phyloP scores from a whole-genome alignment of 257 asterid species.

The Parsonsia alboflavescens region DNA sequence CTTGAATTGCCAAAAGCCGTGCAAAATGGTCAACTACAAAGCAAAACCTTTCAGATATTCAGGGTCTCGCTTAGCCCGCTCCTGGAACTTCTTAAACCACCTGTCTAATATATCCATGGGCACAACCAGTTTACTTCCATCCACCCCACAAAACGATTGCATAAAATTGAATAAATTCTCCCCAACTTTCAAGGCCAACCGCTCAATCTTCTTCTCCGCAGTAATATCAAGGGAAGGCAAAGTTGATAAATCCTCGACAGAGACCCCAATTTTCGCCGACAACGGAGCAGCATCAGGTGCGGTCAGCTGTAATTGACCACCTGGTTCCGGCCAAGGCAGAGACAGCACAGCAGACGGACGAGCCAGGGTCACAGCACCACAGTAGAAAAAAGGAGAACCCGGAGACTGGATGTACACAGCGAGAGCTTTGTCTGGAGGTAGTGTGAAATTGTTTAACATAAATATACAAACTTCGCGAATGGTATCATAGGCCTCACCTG shows the following conservation, averaged over 20 bases:
- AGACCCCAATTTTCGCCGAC: conserved; percentile 77
- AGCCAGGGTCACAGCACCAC: conserved; percentile 79
- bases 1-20: background rate
- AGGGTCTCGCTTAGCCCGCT: conserved; percentile 85
- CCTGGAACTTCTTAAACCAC: conserved; percentile 98
- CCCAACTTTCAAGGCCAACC: conserved; percentile 89
- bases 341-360: conserved; percentile 95
- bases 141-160: conserved; percentile 96
- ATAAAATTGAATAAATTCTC: conserved; percentile 90
- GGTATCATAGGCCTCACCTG: conserved; percentile 79
- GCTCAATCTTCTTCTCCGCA: conserved; percentile 80
- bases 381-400: conserved; percentile 72
- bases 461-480: conserved; percentile 82
- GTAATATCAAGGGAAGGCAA: conserved; percentile 82
- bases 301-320: conserved; percentile 49
- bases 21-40: conserved; percentile 25
- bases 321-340: conserved; percentile 90
- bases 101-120: conserved; percentile 93
- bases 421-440: conserved; percentile 91
- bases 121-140: conserved; percentile 82
- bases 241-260: conserved; percentile 75
- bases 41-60: conserved; percentile 86
- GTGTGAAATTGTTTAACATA: conserved; percentile 64
- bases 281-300: conserved; percentile 60
- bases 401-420: conserved; percentile 93